Evolutionary conservation across 371 early-diverging fungal species (phyloP).

Genomic region (Zancudomyces culisetae): DNA sequence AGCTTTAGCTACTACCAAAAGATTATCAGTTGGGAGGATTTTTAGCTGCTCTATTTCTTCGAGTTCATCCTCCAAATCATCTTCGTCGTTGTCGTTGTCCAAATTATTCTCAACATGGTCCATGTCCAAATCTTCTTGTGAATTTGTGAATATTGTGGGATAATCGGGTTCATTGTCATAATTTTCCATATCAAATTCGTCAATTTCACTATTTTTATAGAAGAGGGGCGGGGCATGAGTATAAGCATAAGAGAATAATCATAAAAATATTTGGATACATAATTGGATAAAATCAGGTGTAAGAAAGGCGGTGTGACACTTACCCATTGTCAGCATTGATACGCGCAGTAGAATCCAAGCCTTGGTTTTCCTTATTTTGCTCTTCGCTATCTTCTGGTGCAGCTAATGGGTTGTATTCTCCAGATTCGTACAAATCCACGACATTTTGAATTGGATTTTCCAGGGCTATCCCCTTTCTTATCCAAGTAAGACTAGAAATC

Average conservation of each 20-base stretch:
- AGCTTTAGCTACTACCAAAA: conserved; percentile 77
- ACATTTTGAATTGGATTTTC: conserved; percentile 33
- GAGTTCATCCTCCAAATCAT: conserved; percentile 16
- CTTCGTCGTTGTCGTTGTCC: conserved; percentile 22
- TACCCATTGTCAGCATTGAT: background rate
- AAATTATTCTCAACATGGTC: conserved; percentile 15
- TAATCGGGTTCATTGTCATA: conserved; percentile 44
- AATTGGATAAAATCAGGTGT: background rate
- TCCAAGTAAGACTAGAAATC: conserved; percentile 67
- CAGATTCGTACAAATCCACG: too few relatives aligned
- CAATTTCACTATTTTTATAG: conserved; percentile 27
- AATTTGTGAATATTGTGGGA: conserved; percentile 5
- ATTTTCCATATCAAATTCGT: conserved; percentile 53
- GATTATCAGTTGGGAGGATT: conserved; percentile 59
- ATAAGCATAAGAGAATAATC: background rate
- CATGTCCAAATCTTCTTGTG: conserved; percentile 4
- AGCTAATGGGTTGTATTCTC: conserved; percentile 44
- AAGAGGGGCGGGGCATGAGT: conserved; percentile 1
- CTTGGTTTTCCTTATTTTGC: conserved; percentile 38
- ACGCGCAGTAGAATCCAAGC: conserved; percentile 7
- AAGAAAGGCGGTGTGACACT: too few relatives aligned
- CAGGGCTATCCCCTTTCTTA: conserved; percentile 72
- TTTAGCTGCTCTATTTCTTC: conserved; percentile 33
- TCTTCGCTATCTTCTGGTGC: conserved; percentile 69
- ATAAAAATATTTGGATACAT: background rate